A percentile compares a stretch with the other conserved stretches of the same genome.
phyloP scores from a whole-genome alignment of 495 filamentous ascomycete species.

The Neurospora sp. region DNA sequence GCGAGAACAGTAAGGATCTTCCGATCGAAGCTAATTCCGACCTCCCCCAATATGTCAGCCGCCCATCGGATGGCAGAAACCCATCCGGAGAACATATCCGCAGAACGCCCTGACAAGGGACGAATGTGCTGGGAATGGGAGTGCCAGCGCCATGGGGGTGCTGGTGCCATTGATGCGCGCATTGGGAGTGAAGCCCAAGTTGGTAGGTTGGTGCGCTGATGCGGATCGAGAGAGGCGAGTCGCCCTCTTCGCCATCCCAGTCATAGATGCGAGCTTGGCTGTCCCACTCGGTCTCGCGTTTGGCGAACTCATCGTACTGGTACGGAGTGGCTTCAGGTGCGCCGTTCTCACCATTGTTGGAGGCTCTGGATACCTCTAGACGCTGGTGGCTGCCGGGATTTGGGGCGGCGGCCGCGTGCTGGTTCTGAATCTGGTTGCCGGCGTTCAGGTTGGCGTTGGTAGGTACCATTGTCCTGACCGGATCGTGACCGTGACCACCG shows the following conservation, averaged over 20 bases:
- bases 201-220: conserved; percentile 6
- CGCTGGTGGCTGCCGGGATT: conserved; percentile 1
- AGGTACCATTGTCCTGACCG: not conserved
- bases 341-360: not conserved
- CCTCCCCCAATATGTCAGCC: not conserved
- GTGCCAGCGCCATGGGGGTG: conserved; percentile 9
- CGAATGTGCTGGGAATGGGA: conserved; percentile 5
- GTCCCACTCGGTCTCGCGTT: conserved; percentile 20
- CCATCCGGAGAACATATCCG: too few relatives aligned
- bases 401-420: not conserved
- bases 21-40: too few relatives aligned
- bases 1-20: too few relatives aligned
- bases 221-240: conserved; percentile 21
- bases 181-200: conserved; percentile 14
- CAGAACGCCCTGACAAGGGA: not conserved
- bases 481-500: not conserved
- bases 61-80: too few relatives aligned
- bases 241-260: conserved; percentile 77
- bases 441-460: not conserved
- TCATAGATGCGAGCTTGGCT: conserved; percentile 58
- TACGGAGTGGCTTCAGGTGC: conserved; percentile 34
- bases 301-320: conserved; percentile 41
- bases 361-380: not conserved
- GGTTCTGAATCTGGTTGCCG: not conserved
- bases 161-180: conserved; percentile 17